A percentile compares a stretch with the other conserved stretches of the same genome.
These are phyloP conservation scores for Solanum rostratum DNA, from an alignment of 257 asterid genomes.

Conservation along the genomic window DNA sequence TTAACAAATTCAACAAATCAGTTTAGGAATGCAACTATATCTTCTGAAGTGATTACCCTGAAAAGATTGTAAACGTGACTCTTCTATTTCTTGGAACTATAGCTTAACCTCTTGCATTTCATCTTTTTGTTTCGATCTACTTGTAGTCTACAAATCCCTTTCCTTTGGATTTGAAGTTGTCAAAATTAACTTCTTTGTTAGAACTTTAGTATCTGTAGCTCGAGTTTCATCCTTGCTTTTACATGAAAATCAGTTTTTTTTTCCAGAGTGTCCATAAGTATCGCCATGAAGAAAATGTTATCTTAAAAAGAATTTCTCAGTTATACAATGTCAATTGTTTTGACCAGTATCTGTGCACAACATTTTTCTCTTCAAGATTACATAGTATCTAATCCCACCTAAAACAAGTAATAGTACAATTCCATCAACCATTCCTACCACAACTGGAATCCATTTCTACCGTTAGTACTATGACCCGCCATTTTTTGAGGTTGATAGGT, in stretches of 20 bases:
- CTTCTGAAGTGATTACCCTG: not conserved
- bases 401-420: constrained; percentile 39
- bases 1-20: not conserved
- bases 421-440: constrained; percentile 57
- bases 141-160: not conserved
- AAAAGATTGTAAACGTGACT: not conserved
- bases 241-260: not conserved
- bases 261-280: not conserved
- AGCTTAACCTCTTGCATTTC: not conserved
- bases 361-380: constrained; percentile 35
- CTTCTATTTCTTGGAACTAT: not conserved
- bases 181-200: not conserved
- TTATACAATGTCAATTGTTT: not conserved
- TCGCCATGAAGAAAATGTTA: not conserved
- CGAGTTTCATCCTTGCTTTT: not conserved
- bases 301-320: not conserved
- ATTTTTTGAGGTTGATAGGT: not conserved
- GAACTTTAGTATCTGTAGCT: not conserved
- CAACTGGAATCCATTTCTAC: constrained; percentile 32
- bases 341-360: not conserved
- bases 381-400: constrained; percentile 46
- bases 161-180: not conserved
- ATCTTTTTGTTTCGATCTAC: not conserved
- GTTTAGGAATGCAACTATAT: not conserved
- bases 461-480: not conserved